Percentiles rank a stretch among this genome's conserved stretches.
Conservation (phyloP, 2,329 filamentous ascomycete genomes). For the Nannizziopsis barbatae region DNA sequence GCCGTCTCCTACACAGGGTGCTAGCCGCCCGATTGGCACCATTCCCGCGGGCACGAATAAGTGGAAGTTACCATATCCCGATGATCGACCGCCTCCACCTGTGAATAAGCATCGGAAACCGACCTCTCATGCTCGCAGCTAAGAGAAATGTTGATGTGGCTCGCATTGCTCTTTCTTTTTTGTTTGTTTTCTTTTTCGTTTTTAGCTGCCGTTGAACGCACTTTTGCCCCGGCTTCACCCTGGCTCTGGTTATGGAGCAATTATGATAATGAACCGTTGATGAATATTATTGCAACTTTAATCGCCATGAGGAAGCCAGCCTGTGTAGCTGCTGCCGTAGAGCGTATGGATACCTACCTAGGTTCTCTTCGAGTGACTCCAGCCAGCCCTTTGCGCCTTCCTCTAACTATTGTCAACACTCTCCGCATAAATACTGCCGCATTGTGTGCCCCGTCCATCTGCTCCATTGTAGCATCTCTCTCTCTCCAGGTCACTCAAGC, state of each 20-base stretch:
- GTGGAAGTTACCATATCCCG: conserved; percentile 59
- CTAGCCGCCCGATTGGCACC: conserved; percentile 16
- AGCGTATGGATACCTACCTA: too few relatives aligned
- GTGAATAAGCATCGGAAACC: conserved; percentile 84
- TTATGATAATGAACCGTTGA: not conserved
- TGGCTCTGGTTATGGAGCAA: not conserved
- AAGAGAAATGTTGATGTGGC: not conserved
- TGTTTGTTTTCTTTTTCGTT: conserved; percentile 7
- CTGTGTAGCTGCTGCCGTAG: too few relatives aligned
- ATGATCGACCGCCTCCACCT: conserved; percentile 68
- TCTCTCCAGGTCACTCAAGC: too few relatives aligned
- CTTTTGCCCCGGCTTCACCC: not conserved
- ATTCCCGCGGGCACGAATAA: conserved; percentile 2
- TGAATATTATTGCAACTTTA: not conserved
- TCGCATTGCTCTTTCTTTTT: conserved; percentile 8
- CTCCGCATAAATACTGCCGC: too few relatives aligned
- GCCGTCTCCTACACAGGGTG: conserved; percentile 29
- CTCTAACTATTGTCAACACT: too few relatives aligned
- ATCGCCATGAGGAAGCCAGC: not conserved
- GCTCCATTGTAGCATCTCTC: too few relatives aligned
- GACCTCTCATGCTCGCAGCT: conserved; percentile 36
- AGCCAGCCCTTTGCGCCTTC: too few relatives aligned
- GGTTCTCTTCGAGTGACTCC: too few relatives aligned
- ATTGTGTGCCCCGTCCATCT: too few relatives aligned
- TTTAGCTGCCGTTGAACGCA: conserved; percentile 5